Conservation (phyloP, 2,329 filamentous ascomycete genomes). For the Microsporum ferrugineum region DNA sequence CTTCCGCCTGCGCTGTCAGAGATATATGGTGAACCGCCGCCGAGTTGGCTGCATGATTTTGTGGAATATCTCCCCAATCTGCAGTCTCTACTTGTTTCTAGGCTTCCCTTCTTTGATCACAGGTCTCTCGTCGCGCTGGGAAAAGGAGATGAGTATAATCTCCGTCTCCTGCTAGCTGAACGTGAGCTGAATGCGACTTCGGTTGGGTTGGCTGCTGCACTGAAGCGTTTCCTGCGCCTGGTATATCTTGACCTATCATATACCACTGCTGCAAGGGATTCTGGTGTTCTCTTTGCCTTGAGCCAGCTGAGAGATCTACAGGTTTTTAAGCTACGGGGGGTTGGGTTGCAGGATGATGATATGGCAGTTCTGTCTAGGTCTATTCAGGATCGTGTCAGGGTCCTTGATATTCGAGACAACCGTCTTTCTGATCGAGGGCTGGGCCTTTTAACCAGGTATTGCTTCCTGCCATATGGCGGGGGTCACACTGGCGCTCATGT, state of each 20-base stretch:
- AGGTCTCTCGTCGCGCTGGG: conserved; percentile 43
- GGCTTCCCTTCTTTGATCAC: conserved; percentile 52
- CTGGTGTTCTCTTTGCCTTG: conserved; percentile 38
- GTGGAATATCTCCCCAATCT: conserved; percentile 47
- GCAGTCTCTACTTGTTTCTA: conserved; percentile 48
- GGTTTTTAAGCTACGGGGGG: conserved; percentile 45
- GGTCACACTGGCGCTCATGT: conserved; percentile 19
- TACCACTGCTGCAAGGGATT: conserved; percentile 40
- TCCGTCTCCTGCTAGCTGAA: conserved; percentile 47
- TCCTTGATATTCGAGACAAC: conserved; percentile 48
- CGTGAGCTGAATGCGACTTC: conserved; percentile 49
- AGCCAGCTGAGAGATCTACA: conserved; percentile 41
- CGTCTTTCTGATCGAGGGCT: conserved; percentile 46
- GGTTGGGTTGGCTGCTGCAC: conserved; percentile 40
- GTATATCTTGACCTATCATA: conserved; percentile 49
- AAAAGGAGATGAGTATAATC: conserved; percentile 26
- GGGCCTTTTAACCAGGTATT: conserved; percentile 41
- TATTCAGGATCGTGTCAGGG: conserved; percentile 42
- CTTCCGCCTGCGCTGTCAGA: conserved; percentile 50
- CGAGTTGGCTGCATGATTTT: conserved; percentile 49
- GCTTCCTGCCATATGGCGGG: conserved; percentile 29
- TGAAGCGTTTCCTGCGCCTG: conserved; percentile 42
- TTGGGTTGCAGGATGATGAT: conserved; percentile 44
- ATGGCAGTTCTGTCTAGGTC: conserved; percentile 42
- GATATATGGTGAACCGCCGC: conserved; percentile 48